phyloP scores from a whole-genome alignment of 163 green algal genomes.

The Chlorella variabilis region DNA sequence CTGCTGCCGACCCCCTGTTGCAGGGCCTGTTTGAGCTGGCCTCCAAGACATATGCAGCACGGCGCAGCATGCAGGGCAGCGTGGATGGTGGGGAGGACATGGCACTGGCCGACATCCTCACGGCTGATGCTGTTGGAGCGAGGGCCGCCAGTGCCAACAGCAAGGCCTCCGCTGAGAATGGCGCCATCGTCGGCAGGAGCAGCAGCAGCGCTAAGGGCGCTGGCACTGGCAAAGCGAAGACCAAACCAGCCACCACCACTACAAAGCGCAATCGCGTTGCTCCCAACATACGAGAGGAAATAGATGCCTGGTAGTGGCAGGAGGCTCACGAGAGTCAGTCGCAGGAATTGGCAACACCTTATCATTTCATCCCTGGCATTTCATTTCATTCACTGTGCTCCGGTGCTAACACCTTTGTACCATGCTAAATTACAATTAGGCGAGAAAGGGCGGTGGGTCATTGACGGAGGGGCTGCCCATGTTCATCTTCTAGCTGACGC shows the following conservation, averaged over 20 bases:
- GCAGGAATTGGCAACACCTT: too few species aligned
- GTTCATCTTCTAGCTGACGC: not conserved
- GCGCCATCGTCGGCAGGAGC: not conserved
- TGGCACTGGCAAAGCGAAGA: not conserved
- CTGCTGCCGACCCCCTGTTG: too few species aligned
- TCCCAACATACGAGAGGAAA: slow-evolving; percentile 25
- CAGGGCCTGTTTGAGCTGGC: slow-evolving; percentile 62
- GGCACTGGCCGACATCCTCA: not conserved
- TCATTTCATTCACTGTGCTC: too few species aligned
- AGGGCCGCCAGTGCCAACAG: not conserved
- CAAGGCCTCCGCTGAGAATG: too few species aligned
- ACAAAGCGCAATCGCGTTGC: not conserved
- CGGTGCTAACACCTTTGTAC: too few species aligned
- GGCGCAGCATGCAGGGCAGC: not conserved
- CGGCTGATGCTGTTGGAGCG: too few species aligned
- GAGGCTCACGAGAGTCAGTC: not conserved
- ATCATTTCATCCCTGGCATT: too few species aligned
- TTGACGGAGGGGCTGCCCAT: too few species aligned
- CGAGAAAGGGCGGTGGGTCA: too few species aligned
- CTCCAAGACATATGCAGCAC: slow-evolving; percentile 42
- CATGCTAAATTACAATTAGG: too few species aligned
- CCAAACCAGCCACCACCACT: not conserved
- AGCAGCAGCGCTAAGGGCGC: not conserved
- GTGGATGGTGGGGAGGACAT: slow-evolving; percentile 2
- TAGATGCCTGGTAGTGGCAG: slow-evolving; percentile 31